A percentile compares a stretch with the other conserved stretches of the same genome.
Evolutionary conservation across 1,284 basidiomycete genomes (phyloP).

Genomic region (Trichosporon coremiiforme): DNA sequence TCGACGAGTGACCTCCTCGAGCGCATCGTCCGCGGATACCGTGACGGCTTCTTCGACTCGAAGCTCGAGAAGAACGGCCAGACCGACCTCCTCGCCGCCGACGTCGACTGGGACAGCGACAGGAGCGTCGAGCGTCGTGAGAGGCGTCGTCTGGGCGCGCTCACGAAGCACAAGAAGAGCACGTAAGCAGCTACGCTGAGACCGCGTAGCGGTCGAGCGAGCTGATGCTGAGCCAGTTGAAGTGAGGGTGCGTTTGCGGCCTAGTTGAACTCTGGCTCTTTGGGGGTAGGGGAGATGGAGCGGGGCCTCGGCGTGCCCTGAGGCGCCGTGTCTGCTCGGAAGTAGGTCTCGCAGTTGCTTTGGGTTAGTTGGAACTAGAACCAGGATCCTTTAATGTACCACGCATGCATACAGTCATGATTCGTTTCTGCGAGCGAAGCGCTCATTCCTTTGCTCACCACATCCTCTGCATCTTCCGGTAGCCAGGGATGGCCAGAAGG

Average conservation of each 20-base stretch:
- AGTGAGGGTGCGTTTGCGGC: too few species aligned
- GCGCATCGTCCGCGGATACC: constrained; percentile 80
- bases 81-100: constrained; percentile 54
- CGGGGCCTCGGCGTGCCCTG: neutral
- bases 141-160: constrained; percentile 24
- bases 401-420: constrained; percentile 13
- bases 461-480: too few species aligned
- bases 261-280: too few species aligned
- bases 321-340: too few species aligned
- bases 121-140: constrained; percentile 31
- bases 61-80: constrained; percentile 72
- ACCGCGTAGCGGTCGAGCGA: neutral
- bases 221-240: neutral
- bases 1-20: constrained; percentile 91
- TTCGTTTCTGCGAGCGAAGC: neutral
- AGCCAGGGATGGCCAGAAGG: too few species aligned
- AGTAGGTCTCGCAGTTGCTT: neutral
- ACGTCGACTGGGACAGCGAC: constrained; percentile 57
- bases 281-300: neutral
- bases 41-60: constrained; percentile 78
- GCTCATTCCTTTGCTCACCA: too few species aligned
- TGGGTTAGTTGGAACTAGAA: neutral
- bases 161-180: constrained; percentile 24
- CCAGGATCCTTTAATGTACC: constrained; percentile 10
- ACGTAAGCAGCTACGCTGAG: neutral